Evolutionary conservation across 345 rosid species (phyloP), one percentile per base, ranked within the genome.

Genomic region (Ailanthus altissimus): DNA sequence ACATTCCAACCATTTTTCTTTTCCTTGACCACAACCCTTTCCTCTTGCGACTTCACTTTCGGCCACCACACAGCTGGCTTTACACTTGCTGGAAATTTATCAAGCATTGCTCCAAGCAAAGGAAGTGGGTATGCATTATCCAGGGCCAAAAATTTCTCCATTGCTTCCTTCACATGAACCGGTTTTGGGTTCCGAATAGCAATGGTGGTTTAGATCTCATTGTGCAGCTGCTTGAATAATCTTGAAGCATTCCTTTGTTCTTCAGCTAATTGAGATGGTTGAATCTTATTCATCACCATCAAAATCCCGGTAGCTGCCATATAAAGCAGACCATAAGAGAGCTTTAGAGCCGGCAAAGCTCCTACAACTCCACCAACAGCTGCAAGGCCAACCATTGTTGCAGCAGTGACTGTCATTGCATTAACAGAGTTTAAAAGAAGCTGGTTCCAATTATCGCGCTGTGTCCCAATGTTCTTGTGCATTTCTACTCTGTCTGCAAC

Each of bases 71-170:
- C 72, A 0, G 86, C 85, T 1, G 86, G 83, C 73, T 77, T 74
- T 58, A 83, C 73, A 47, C 67, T 67, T 46, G 73, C 9, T 0
- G 85, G 87, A 59, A 72, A 77, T 46, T 82, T 86, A 59, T 81
- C 83, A 3, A 83, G 83, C 86, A 86, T 81, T 51, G 73, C 28
- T 53, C 81, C 87, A 25, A 82, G 47, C 6, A 84, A 65, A 69
- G 87, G 89, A 73, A 86, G 87, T 10, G 89, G 88, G 40, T 81
- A 86, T 47, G 88, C 89, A 77, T 83, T 80, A 46, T 86, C 91
- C 51, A 86, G 51, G 25, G 81, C 75, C 78, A 83, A 77, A 21
- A 84, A 83, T 78, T 70, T 86, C 81, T 77, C 59, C 65, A 84
- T 86, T 63, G 71, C 72, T 32, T 80, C 85, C 67, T 85, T 85